Evolutionary conservation across 345 rosid genomes (phyloP).

Genomic region (Clarkia xantiana): DNA sequence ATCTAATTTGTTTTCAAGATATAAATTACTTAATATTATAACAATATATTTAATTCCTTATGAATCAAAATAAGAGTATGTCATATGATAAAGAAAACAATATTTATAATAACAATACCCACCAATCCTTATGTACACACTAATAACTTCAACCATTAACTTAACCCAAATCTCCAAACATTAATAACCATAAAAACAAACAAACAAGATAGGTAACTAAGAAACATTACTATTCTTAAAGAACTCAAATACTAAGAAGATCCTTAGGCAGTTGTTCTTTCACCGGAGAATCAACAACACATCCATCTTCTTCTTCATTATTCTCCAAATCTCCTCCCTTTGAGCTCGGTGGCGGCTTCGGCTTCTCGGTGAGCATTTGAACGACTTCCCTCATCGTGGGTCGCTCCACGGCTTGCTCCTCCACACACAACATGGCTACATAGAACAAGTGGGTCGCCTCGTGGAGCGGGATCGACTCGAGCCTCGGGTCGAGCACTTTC

Average conservation of each 20-base stretch:
- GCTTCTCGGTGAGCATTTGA: slow-evolving; percentile 85
- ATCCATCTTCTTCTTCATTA: slow-evolving; percentile 10
- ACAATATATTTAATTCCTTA: too few species aligned
- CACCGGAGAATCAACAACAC: slow-evolving; percentile 22
- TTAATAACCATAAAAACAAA: too few species aligned
- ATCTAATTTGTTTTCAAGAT: too few species aligned
- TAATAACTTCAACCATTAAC: too few species aligned
- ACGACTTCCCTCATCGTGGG: slow-evolving; percentile 97
- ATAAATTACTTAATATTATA: too few species aligned
- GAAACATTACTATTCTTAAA: not conserved
- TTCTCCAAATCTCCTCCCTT: slow-evolving; percentile 24
- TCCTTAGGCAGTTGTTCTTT: slow-evolving; percentile 27
- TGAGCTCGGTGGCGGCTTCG: slow-evolving; percentile 32
- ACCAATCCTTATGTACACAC: too few species aligned
- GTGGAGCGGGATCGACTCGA: slow-evolving; percentile 64
- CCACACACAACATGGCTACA: slow-evolving; percentile 93
- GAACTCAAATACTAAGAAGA: slow-evolving; percentile 59
- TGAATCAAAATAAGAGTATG: too few species aligned
- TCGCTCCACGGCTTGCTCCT: slow-evolving; percentile 96
- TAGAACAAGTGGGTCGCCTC: slow-evolving; percentile 90
- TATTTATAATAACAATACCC: too few species aligned
- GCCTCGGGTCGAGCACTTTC: slow-evolving; percentile 72
- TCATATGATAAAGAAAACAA: too few species aligned
- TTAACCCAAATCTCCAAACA: too few species aligned
- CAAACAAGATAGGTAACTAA: not conserved